phyloP scores from a whole-genome alignment of 805 yeast genomes.

The Lachancea lanzarotensis region DNA sequence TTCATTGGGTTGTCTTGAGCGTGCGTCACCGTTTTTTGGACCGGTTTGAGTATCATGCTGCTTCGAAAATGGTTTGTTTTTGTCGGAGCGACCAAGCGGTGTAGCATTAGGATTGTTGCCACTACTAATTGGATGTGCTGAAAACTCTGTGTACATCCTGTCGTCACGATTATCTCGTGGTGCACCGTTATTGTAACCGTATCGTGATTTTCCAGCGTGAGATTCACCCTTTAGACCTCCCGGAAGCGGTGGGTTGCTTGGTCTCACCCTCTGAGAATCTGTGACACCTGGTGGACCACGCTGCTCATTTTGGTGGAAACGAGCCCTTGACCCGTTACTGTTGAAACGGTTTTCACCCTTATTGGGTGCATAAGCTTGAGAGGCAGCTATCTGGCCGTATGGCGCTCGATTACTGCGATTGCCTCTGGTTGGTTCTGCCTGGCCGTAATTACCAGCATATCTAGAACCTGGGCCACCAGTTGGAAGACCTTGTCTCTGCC shows the following conservation, averaged over 20 bases:
- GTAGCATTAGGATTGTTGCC: conserved; percentile 1
- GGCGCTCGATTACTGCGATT: background rate
- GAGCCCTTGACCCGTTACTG: background rate
- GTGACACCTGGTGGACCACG: background rate
- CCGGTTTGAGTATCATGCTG: background rate
- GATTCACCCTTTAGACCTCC: background rate
- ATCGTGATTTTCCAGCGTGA: background rate
- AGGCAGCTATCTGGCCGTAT: background rate
- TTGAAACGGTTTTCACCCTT: conserved; percentile 2
- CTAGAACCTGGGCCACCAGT: background rate
- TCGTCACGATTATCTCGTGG: background rate
- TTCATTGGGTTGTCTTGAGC: background rate
- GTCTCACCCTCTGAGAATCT: too few species aligned
- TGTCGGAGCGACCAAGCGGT: background rate
- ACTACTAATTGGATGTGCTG: background rate
- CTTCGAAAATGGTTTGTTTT: background rate
- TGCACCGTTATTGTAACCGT: background rate
- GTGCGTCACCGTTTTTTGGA: background rate
- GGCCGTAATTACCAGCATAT: background rate
- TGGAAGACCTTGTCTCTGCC: background rate
- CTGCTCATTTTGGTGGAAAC: background rate
- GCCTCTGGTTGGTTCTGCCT: background rate
- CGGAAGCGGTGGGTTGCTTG: background rate
- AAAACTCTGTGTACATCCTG: background rate
- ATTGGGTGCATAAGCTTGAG: background rate